A percentile compares a stretch with the other conserved stretches of the same genome.
phyloP scores from a whole-genome alignment of 306 rosid species.

The Quillaja saponaria region DNA sequence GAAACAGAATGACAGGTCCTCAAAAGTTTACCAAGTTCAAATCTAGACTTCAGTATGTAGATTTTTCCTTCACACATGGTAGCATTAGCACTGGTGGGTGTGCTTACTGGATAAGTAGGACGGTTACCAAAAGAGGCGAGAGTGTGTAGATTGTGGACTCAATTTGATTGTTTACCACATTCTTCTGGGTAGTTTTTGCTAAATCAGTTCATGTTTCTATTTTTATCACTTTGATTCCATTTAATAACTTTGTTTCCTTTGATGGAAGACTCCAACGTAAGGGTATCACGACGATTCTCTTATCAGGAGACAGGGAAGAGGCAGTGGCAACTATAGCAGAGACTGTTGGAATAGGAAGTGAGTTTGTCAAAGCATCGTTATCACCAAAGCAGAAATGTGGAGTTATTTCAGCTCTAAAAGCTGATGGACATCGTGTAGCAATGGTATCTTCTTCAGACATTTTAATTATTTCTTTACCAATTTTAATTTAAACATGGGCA shows the following conservation, averaged over 20 bases:
- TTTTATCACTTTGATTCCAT: slow-evolving; percentile 16
- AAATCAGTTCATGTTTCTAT: slow-evolving; percentile 15
- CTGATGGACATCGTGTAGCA: slow-evolving; percentile 84
- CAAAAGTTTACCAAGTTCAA: too few relatives aligned
- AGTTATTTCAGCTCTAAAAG: slow-evolving; percentile 75
- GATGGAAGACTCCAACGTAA: slow-evolving; percentile 78
- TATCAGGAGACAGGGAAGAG: slow-evolving; percentile 99
- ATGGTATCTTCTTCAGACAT: slow-evolving; percentile 55
- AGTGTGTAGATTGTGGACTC: too few relatives aligned
- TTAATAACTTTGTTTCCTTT: slow-evolving; percentile 37
- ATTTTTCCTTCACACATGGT: too few relatives aligned
- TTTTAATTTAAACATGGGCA: slow-evolving; percentile 22
- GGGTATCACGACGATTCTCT: slow-evolving; percentile 78
- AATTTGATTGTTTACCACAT: too few relatives aligned
- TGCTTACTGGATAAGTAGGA: too few relatives aligned
- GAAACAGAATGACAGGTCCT: too few relatives aligned
- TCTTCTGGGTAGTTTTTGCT: slow-evolving; percentile 17
- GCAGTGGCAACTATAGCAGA: slow-evolving; percentile 94
- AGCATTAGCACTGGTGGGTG: too few relatives aligned
- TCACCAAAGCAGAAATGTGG: slow-evolving; percentile 80
- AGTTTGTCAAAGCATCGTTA: slow-evolving; percentile 69
- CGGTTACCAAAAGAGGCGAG: too few relatives aligned
- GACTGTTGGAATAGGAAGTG: slow-evolving; percentile 70
- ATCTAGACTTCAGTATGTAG: too few relatives aligned
- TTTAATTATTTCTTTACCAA: not conserved